Percentiles rank a stretch among this genome's conserved stretches.
Evolutionary conservation across 768 basidiomycete genomes (phyloP).

Genomic region (Kwoniella bestiolae): DNA sequence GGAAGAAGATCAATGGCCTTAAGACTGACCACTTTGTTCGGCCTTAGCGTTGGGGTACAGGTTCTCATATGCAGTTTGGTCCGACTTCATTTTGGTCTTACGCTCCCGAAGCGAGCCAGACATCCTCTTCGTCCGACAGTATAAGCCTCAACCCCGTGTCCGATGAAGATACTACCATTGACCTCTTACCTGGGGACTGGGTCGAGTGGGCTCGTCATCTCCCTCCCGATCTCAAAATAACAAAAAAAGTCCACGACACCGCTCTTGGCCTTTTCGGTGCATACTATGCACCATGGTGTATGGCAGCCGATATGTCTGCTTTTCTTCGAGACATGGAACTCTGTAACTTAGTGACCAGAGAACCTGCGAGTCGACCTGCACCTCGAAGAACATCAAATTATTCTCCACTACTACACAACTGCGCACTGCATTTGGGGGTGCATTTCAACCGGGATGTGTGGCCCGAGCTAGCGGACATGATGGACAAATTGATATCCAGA

Average conservation of each 20-base stretch:
- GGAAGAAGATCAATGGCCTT: too few species aligned
- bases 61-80: slow-evolving; percentile 14
- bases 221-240: slow-evolving; percentile 9
- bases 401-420: slow-evolving; percentile 23
- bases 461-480: slow-evolving; percentile 2
- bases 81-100: slow-evolving; percentile 14
- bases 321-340: slow-evolving; percentile 18
- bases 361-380: neutral
- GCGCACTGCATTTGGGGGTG: slow-evolving; percentile 16
- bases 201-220: slow-evolving; percentile 17
- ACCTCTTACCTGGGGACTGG: slow-evolving; percentile 5
- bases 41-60: slow-evolving; percentile 1
- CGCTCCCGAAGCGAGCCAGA: slow-evolving; percentile 7
- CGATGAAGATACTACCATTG: neutral
- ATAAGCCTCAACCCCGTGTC: neutral
- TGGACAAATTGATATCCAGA: neutral
- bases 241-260: slow-evolving; percentile 9
- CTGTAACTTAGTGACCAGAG: slow-evolving; percentile 14
- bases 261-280: slow-evolving; percentile 18
- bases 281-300: slow-evolving; percentile 24
- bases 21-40: neutral
- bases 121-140: neutral
- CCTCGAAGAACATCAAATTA: slow-evolving; percentile 14
- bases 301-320: slow-evolving; percentile 15
- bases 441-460: slow-evolving; percentile 9